A percentile compares a stretch with the other conserved stretches of the same genome.
Conservation (phyloP, 2,329 filamentous ascomycete genomes). For the Verticillium dahliae region DNA sequence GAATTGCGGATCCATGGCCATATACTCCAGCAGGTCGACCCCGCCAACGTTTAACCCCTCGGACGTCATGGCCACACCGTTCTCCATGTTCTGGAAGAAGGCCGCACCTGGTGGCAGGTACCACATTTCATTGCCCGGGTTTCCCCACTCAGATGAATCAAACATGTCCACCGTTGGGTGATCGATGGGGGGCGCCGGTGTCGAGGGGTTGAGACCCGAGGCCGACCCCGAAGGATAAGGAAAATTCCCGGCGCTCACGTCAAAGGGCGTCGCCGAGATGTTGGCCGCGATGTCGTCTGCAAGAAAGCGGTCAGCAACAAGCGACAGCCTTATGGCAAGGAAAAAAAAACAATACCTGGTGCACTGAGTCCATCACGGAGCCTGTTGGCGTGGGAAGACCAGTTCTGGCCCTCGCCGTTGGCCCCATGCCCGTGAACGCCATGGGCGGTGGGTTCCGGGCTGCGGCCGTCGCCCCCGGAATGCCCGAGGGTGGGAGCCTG, state of each 20-base stretch:
- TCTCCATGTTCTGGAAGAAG: conserved; percentile 59
- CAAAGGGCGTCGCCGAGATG: conserved; percentile 59
- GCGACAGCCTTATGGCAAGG: background rate
- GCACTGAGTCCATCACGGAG: conserved; percentile 31
- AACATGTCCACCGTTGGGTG: conserved; percentile 29
- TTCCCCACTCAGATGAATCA: conserved; percentile 44
- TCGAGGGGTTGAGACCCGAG: conserved; percentile 42
- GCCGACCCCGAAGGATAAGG: conserved; percentile 41
- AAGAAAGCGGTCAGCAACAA: conserved; percentile 13
- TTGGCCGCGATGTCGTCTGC: conserved; percentile 28
- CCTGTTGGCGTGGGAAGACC: conserved; percentile 28
- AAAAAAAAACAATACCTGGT: conserved; percentile 23
- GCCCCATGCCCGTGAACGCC: conserved; percentile 12
- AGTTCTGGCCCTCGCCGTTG: conserved; percentile 8
- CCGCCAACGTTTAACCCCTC: conserved; percentile 63
- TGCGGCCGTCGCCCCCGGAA: conserved; percentile 31
- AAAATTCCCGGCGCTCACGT: conserved; percentile 47
- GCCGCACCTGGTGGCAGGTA: conserved; percentile 58
- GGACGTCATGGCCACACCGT: conserved; percentile 58
- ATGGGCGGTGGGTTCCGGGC: conserved; percentile 21
- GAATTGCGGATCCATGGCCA: conserved; percentile 52
- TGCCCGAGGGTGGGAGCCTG: conserved; percentile 48
- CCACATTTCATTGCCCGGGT: conserved; percentile 56
- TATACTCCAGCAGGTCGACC: conserved; percentile 60
- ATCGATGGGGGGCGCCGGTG: conserved; percentile 36